phyloP scores from a whole-genome alignment of 2,329 filamentous ascomycete species.

The Penicillium sp. region DNA sequence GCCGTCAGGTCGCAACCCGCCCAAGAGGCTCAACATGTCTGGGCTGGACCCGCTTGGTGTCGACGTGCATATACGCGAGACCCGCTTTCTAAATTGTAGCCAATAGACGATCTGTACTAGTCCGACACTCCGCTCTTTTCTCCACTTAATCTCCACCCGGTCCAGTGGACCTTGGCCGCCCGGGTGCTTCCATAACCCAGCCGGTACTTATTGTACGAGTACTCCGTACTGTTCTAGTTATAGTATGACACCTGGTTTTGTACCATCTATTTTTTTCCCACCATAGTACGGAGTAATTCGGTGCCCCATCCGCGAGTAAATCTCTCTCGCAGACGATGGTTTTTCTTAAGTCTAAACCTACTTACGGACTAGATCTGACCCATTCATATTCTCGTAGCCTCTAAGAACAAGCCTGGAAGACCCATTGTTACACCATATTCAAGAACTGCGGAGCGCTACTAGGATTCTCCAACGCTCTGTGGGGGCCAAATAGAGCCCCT shows the following conservation, averaged over 20 bases:
- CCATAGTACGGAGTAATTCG: not conserved
- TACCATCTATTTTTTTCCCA: not conserved
- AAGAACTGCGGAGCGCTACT: not conserved
- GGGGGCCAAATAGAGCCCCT: not conserved
- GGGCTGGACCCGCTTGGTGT: conserved; percentile 1
- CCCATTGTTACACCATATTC: not conserved
- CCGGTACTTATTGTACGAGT: not conserved
- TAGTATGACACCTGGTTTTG: not conserved
- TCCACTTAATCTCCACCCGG: not conserved
- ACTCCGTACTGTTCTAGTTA: not conserved
- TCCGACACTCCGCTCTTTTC: not conserved
- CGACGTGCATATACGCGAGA: conserved; percentile 3
- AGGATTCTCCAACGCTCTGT: not conserved
- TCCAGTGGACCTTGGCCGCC: not conserved
- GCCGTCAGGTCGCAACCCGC: not conserved
- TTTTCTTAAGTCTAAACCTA: no score
- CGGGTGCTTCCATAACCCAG: not conserved
- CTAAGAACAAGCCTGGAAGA: not conserved
- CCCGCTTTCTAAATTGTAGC: not conserved
- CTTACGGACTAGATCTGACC: no score
- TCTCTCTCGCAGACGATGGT: no score
- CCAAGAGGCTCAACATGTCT: conserved; percentile 7
- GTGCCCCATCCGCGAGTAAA: no score
- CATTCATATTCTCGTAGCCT: not conserved
- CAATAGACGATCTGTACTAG: not conserved